phyloP scores from a whole-genome alignment of 2,329 filamentous ascomycete species.

The Exophiala sp. region DNA sequence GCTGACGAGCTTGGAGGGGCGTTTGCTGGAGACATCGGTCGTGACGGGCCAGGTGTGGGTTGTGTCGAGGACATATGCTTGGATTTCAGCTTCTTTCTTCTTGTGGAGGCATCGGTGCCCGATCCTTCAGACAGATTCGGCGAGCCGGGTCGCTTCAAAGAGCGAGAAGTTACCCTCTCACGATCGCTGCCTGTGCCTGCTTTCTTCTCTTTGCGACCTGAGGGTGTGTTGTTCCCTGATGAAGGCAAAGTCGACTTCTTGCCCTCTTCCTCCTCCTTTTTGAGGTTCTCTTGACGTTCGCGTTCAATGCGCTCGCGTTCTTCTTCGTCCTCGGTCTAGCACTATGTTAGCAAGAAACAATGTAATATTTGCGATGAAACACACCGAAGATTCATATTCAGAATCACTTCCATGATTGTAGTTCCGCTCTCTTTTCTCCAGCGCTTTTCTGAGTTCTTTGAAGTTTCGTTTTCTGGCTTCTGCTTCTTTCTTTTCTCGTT shows the following conservation, averaged over 20 bases:
- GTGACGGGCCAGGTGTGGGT: conserved; percentile 42
- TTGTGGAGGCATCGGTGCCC: conserved; percentile 72
- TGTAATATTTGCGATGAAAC: conserved; percentile 33
- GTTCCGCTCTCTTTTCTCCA: conserved; percentile 82
- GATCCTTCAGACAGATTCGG: conserved; percentile 86
- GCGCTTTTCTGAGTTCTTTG: conserved; percentile 73
- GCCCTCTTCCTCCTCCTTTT: conserved; percentile 49
- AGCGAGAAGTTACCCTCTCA: conserved; percentile 43
- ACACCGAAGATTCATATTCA: conserved; percentile 52
- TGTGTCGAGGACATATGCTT: conserved; percentile 54
- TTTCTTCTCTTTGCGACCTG: conserved; percentile 54
- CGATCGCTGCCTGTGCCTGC: conserved; percentile 39
- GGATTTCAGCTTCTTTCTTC: conserved; percentile 69
- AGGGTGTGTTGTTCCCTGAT: conserved; percentile 65
- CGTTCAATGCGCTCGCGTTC: conserved; percentile 55
- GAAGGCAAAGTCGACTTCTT: conserved; percentile 55
- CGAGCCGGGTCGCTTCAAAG: conserved; percentile 79
- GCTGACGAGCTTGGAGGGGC: conserved; percentile 16
- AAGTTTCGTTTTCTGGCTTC: conserved; percentile 67
- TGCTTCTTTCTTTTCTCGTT: conserved; percentile 60
- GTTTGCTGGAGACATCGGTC: conserved; percentile 26
- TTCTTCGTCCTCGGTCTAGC: conserved; percentile 50
- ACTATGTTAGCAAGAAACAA: conserved; percentile 26
- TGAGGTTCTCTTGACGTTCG: conserved; percentile 51
- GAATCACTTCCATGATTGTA: conserved; percentile 77